phyloP scores from a whole-genome alignment of 2,329 filamentous ascomycete genomes.

The Juglanconis juglandina region DNA sequence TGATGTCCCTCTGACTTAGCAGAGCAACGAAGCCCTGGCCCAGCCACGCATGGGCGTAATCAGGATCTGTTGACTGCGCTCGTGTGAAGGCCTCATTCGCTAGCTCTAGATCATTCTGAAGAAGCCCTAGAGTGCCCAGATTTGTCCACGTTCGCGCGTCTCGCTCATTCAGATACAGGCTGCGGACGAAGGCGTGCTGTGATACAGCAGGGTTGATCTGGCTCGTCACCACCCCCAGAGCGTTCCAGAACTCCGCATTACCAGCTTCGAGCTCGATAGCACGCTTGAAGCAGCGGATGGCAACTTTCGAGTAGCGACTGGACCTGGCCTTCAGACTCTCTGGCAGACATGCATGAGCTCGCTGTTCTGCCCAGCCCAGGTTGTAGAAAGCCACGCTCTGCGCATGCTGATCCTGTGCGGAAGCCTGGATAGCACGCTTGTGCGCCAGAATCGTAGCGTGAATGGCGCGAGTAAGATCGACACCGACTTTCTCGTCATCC shows the following conservation, averaged over 20 bases:
- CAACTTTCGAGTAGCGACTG: conserved; percentile 70
- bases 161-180: conserved; percentile 86
- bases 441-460: conserved; percentile 77
- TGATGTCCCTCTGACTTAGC: conserved; percentile 62
- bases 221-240: conserved; percentile 86
- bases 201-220: conserved; percentile 80
- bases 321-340: conserved; percentile 51
- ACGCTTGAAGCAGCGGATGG: conserved; percentile 88
- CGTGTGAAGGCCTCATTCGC: conserved; percentile 87
- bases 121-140: conserved; percentile 77
- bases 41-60: conserved; percentile 90
- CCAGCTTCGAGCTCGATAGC: conserved; percentile 93
- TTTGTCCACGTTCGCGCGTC: conserved; percentile 88
- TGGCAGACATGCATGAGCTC: conserved; percentile 68
- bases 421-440: conserved; percentile 77
- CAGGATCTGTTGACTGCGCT: conserved; percentile 90
- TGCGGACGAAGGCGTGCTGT: conserved; percentile 90
- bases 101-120: conserved; percentile 80
- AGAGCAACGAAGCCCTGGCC: conserved; percentile 86
- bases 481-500: conserved; percentile 44
- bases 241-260: conserved; percentile 96
- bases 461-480: conserved; percentile 57
- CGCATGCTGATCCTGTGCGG: conserved; percentile 72
- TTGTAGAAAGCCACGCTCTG: conserved; percentile 98
- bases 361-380: conserved; percentile 87